Base-by-base conservation (phyloP, 805 yeast genomes). In the Cyberlindnera maritima region DNA sequence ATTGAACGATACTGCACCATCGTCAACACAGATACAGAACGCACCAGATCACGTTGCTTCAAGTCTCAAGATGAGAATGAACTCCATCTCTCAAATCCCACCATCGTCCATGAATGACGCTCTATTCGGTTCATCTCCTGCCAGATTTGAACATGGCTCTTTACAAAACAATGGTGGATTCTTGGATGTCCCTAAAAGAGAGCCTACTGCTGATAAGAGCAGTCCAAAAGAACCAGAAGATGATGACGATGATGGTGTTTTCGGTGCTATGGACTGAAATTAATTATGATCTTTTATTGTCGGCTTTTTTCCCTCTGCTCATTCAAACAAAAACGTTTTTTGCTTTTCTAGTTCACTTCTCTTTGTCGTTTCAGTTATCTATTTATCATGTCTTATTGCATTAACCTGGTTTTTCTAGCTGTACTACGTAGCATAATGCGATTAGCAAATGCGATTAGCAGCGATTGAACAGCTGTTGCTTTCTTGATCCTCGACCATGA, bases 41-140 rank as follows among this genome's bases (percentile, higher is more conserved):
- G 40, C 37, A 15, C 43, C 48, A 29, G 33, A 39, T 28, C 20
- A 18, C 29, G 29, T 17, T 10, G 45, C 36, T 9, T 29, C 40
- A 14, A 52, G 48, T 32, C 36, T 45, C 10, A 52, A 64, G 19
- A 48, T 61, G 37, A 60, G 80, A 53, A 68, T 74, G 25, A 64
- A 64, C 47, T 76, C 80, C 5, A 60, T 71, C 10, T 69, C 76
- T 6, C 76, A 70, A 44, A 67, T 70, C 43, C 79, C 80, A 8
- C 79, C 78, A 39, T 63, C 72, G 17, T 47, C 50, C 8, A 45
- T 47, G 19, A 41, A 53, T 18, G 36, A 36, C 26, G 28, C 36
- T n/a, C 39, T 32, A 9, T 35, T 43, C 10, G 46, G 39, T 14
- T 54, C 21, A 12, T 43, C 55, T 6, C 37, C 51, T 31, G 41